These are phyloP conservation scores for Termitomyces sp. DNA, from an alignment of 768 basidiomycete species.

Conservation along the genomic window DNA sequence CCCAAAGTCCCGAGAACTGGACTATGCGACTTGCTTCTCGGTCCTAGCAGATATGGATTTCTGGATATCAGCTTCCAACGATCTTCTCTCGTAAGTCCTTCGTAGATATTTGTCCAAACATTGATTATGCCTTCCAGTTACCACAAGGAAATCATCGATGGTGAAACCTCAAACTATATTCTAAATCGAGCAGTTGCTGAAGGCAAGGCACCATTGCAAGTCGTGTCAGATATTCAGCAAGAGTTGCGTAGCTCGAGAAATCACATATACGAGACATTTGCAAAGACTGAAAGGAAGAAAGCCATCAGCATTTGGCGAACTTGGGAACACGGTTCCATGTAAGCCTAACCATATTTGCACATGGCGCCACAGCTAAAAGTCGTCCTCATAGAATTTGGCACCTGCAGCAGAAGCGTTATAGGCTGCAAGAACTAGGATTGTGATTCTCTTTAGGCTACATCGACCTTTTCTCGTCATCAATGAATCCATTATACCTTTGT, in stretches of 20 bases:
- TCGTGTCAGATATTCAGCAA: conserved; percentile 12
- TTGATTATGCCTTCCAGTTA: conserved; percentile 5
- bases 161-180: conserved; percentile 12
- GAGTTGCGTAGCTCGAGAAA: conserved; percentile 8
- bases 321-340: background rate
- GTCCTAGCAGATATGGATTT: background rate
- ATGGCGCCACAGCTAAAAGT: background rate
- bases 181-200: conserved; percentile 13
- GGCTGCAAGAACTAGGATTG: background rate
- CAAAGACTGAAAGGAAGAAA: background rate
- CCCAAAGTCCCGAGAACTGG: conserved; percentile 10
- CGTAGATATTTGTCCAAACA: background rate
- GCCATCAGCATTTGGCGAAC: background rate
- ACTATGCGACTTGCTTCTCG: conserved; percentile 7
- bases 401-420: background rate
- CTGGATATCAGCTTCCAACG: conserved; percentile 12
- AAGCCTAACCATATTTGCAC: background rate
- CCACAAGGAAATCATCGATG: background rate
- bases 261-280: conserved; percentile 1
- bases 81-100: conserved; percentile 20
- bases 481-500: too few relatives aligned
- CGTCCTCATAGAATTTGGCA: background rate
- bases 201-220: background rate
- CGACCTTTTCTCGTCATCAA: too few relatives aligned
- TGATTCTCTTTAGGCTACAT: too few relatives aligned